Percentiles rank a stretch among this genome's conserved stretches.
These are phyloP conservation scores for Mesembryanthemum crystallinum DNA, from an alignment of 148 eudicot genomes.

Conservation along the genomic window DNA sequence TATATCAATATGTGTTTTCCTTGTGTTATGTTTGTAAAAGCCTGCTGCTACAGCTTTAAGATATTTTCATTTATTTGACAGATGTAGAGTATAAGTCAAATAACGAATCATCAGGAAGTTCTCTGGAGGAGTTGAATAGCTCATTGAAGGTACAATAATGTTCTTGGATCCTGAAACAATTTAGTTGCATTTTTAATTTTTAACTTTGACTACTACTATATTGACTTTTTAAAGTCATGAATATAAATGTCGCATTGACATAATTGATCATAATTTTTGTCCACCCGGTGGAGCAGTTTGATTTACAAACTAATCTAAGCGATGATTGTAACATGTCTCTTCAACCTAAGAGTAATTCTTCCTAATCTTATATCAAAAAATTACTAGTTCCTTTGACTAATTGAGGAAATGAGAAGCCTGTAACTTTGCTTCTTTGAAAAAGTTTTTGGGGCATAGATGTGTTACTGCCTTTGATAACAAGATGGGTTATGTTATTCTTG, in stretches of 20 bases:
- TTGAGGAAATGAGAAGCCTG: not conserved
- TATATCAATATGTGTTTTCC: not conserved
- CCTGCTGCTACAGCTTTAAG: not conserved
- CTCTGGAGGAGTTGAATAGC: conserved; percentile 56
- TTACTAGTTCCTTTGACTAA: not conserved
- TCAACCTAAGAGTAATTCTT: not conserved
- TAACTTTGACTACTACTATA: not conserved
- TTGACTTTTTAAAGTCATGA: not conserved
- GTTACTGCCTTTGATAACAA: not conserved
- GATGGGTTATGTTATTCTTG: too few relatives aligned
- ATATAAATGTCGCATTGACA: not conserved
- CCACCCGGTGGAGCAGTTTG: not conserved
- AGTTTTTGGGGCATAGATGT: not conserved
- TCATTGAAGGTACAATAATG: conserved; percentile 56
- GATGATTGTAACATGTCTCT: not conserved
- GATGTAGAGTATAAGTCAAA: conserved; percentile 38
- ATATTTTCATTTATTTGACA: conserved; percentile 27
- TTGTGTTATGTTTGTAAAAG: not conserved
- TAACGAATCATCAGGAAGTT: conserved; percentile 38
- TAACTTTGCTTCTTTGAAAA: not conserved
- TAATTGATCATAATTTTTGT: not conserved
- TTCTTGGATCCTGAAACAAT: not conserved
- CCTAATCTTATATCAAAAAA: not conserved
- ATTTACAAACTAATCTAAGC: not conserved
- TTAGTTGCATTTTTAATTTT: not conserved